Percentiles rank a stretch among this genome's conserved stretches.
These are phyloP conservation scores for Ulota crispa DNA, from an alignment of 225 moss, liverwort and hornwort genomes.

Conservation along the genomic window DNA sequence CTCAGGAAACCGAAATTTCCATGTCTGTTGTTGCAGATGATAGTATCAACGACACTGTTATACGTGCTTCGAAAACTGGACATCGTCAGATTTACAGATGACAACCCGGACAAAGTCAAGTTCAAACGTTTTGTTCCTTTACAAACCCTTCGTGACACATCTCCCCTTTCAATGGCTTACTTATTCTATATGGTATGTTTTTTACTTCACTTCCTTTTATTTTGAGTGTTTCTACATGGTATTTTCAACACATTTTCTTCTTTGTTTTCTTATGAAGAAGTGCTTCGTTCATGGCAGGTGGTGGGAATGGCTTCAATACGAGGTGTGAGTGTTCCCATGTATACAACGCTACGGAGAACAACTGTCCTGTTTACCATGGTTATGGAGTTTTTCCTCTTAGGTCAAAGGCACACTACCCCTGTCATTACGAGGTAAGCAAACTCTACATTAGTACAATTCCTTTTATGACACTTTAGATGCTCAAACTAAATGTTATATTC, in stretches of 20 bases:
- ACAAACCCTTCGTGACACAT: slow-evolving; percentile 62
- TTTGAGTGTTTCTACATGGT: not conserved
- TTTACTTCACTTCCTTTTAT: not conserved
- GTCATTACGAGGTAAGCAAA: slow-evolving; percentile 64
- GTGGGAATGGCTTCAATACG: slow-evolving; percentile 98
- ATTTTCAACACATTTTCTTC: not conserved
- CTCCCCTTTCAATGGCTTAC: slow-evolving; percentile 87
- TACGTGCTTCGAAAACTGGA: slow-evolving; percentile 70
- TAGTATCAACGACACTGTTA: slow-evolving; percentile 77
- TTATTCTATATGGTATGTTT: slow-evolving; percentile 88
- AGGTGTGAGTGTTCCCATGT: slow-evolving; percentile 99
- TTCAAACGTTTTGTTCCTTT: slow-evolving; percentile 73
- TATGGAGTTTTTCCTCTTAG: slow-evolving; percentile 80
- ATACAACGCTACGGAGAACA: slow-evolving; percentile 94
- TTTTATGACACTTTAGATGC: slow-evolving; percentile 9
- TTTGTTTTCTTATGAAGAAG: not conserved
- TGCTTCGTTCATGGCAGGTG: slow-evolving; percentile 52
- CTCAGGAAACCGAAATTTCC: not conserved
- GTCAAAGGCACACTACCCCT: slow-evolving; percentile 79
- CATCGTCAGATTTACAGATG: slow-evolving; percentile 73
- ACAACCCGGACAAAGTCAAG: slow-evolving; percentile 48
- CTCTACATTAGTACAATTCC: not conserved
- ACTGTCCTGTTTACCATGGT: slow-evolving; percentile 94
- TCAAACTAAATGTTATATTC: not conserved
- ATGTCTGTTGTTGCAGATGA: slow-evolving; percentile 56